phyloP scores from a whole-genome alignment of 2,329 filamentous ascomycete genomes.

The Beauveria pseudobassiana region DNA sequence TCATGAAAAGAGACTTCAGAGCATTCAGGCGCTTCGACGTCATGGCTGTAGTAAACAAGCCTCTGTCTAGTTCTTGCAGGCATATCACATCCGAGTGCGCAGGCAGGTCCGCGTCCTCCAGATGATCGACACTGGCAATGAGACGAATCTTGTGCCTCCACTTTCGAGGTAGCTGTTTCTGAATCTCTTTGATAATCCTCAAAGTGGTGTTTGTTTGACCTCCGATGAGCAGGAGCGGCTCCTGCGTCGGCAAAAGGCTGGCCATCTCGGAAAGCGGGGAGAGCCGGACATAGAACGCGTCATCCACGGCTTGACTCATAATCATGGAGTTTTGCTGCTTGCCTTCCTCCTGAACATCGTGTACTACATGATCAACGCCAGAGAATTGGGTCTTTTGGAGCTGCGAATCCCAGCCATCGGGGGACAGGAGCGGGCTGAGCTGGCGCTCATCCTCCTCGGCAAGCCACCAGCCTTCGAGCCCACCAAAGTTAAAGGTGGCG shows the following conservation, averaged over 20 bases:
- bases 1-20: not conserved
- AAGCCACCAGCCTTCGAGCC: conserved; percentile 24
- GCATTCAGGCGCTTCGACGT: not conserved
- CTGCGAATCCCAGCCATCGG: not conserved
- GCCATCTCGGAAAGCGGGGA: not conserved
- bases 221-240: not conserved
- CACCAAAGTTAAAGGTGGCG: conserved; percentile 17
- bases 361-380: not conserved
- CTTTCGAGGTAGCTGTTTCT: not conserved
- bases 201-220: not conserved
- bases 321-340: not conserved
- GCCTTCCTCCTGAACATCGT: not conserved
- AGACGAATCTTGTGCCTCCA: not conserved
- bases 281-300: not conserved
- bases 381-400: not conserved
- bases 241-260: not conserved
- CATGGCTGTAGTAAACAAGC: not conserved
- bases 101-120: not conserved
- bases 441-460: conserved; percentile 18
- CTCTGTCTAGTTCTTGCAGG: not conserved
- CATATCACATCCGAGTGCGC: not conserved
- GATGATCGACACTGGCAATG: not conserved
- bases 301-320: not conserved
- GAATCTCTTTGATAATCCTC: not conserved
- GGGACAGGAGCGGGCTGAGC: not conserved